Evolutionary conservation across 257 asterid genomes (phyloP).

Genomic region (Sherardia arvensis): DNA sequence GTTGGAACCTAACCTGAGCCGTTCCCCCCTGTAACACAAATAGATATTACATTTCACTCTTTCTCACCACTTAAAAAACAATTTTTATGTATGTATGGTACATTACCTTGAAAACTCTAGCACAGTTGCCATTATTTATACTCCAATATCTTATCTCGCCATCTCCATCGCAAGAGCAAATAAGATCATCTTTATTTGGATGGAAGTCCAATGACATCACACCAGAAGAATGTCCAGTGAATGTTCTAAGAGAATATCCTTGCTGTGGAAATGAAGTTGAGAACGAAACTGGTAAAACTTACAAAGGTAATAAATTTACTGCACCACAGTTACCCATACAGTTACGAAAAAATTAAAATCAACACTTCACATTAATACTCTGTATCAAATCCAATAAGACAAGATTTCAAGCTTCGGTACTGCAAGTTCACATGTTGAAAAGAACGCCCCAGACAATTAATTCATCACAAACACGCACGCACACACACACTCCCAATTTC

Average conservation of each 20-base stretch:
- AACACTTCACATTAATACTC: background rate
- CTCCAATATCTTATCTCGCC: conserved; percentile 96
- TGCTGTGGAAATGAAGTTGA: no score
- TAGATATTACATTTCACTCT: conserved; percentile 3
- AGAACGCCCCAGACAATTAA: background rate
- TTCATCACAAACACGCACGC: no score
- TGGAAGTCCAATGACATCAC: conserved; percentile 94
- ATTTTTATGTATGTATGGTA: background rate
- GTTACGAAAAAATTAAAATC: background rate
- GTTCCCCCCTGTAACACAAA: conserved; percentile 60
- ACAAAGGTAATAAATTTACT: background rate
- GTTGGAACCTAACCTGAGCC: conserved; percentile 90
- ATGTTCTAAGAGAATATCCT: conserved; percentile 69
- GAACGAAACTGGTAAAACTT: background rate
- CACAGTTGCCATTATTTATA: conserved; percentile 58
- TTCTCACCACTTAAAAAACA: background rate
- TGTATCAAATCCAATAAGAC: background rate
- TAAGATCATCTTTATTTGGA: conserved; percentile 88
- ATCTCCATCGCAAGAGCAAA: conserved; percentile 91
- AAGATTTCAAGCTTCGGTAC: background rate
- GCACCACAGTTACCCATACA: background rate
- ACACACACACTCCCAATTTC: no score
- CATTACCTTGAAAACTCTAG: conserved; percentile 69
- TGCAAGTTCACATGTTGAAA: background rate
- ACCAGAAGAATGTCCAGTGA: conserved; percentile 80